A percentile compares a stretch with the other conserved stretches of the same genome.
phyloP scores from a whole-genome alignment of 768 basidiomycete species.

The Leccinellum rugosiceps region DNA sequence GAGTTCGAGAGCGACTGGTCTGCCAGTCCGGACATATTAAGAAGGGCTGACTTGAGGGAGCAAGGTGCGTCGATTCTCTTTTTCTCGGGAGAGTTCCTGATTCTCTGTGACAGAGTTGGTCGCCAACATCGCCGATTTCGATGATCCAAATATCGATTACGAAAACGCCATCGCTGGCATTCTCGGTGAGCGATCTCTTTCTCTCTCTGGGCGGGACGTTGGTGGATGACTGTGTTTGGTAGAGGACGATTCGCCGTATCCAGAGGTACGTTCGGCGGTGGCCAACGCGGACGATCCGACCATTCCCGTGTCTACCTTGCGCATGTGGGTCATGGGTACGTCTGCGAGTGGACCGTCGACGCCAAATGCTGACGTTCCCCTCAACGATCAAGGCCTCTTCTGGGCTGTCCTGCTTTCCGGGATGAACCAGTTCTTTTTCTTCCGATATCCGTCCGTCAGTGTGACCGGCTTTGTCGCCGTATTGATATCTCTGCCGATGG shows the following conservation, averaged over 20 bases:
- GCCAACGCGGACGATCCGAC: constrained; percentile 67
- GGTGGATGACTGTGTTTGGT: background rate
- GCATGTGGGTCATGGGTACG: constrained; percentile 56
- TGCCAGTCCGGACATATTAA: constrained; percentile 5
- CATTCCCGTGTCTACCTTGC: constrained; percentile 59
- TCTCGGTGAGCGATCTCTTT: constrained; percentile 12
- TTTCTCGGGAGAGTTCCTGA: background rate
- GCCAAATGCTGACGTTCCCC: background rate
- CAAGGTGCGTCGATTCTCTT: background rate
- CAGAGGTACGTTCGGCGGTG: constrained; percentile 76
- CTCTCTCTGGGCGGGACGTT: no score
- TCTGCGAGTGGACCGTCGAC: background rate
- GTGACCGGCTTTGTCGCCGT: constrained; percentile 57
- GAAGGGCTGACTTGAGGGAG: constrained; percentile 12
- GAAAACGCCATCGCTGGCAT: constrained; percentile 12
- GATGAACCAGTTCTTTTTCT: constrained; percentile 77
- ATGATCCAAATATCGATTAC: constrained; percentile 37
- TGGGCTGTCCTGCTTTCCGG: constrained; percentile 67
- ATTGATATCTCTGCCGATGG: constrained; percentile 66
- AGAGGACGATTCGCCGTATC: constrained; percentile 82
- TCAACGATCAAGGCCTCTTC: constrained; percentile 24
- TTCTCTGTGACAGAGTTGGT: background rate
- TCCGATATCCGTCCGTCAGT: constrained; percentile 54
- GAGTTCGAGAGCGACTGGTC: background rate
- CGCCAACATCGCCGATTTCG: constrained; percentile 21